Percentiles rank a stretch among this genome's conserved stretches.
phyloP scores from a whole-genome alignment of 2,329 filamentous ascomycete species.

The Reticulascus tulasneorum region DNA sequence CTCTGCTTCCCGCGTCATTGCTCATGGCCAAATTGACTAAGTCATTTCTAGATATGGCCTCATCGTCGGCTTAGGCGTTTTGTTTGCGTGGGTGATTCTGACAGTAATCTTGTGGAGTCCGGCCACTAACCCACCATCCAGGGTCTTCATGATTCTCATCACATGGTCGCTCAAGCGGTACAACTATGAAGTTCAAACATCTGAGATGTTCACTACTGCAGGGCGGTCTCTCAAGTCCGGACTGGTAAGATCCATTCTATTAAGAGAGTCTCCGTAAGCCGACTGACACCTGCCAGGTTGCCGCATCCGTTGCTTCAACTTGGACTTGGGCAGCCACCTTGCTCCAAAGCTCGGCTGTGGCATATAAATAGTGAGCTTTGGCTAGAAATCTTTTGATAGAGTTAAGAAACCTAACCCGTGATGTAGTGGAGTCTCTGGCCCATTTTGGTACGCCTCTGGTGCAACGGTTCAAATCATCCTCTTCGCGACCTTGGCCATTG shows the following conservation, averaged over 20 bases:
- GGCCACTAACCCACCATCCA: not conserved
- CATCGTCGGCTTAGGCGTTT: conserved; percentile 12
- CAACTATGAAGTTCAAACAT: conserved; percentile 71
- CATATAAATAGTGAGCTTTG: conserved; percentile 59
- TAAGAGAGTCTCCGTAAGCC: too few species aligned
- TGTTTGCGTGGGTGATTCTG: conserved; percentile 8
- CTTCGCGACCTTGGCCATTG: conserved; percentile 86
- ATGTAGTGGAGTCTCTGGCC: conserved; percentile 51
- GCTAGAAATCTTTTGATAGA: rapidly evolving
- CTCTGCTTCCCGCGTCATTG: too few species aligned
- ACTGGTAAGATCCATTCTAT: too few species aligned
- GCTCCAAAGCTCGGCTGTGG: conserved; percentile 74
- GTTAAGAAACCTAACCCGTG: not conserved
- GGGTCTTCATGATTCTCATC: conserved; percentile 47
- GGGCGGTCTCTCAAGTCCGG: conserved; percentile 86
- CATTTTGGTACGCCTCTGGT: conserved; percentile 60
- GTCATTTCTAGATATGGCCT: conserved; percentile 10
- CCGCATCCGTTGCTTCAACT: conserved; percentile 83
- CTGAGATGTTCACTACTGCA: conserved; percentile 88
- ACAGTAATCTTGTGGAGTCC: not conserved
- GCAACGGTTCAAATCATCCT: conserved; percentile 84
- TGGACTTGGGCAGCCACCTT: conserved; percentile 92
- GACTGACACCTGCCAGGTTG: conserved; percentile 38
- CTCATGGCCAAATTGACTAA: not conserved
- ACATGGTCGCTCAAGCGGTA: conserved; percentile 65